Evolutionary conservation across 2,329 filamentous ascomycete genomes (phyloP).

Genomic region (Monilinia polystroma): DNA sequence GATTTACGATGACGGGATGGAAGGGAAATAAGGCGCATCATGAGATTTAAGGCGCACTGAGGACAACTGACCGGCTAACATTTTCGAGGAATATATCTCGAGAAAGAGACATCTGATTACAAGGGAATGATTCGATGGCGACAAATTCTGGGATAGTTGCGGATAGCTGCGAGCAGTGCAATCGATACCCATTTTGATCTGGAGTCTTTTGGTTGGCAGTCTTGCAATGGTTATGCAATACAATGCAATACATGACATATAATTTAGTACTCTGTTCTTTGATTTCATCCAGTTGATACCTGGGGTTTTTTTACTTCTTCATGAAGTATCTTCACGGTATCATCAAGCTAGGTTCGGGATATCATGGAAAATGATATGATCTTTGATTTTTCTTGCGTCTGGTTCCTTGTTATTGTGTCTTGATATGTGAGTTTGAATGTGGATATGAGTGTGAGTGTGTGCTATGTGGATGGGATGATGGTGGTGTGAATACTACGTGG

Average conservation of each 20-base stretch:
- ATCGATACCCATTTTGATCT: slow-evolving; percentile 17
- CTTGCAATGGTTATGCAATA: slow-evolving; percentile 9
- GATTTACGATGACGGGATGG: neutral
- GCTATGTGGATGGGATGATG: neutral
- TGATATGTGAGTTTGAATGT: neutral
- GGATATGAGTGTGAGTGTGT: too few species aligned
- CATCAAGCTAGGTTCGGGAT: neutral
- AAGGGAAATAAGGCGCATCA: neutral
- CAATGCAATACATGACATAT: neutral
- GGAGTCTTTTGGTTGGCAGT: slow-evolving; percentile 13
- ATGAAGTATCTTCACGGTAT: neutral
- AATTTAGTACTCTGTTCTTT: neutral
- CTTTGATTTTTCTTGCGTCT: neutral
- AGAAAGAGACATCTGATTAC: neutral
- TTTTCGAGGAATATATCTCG: neutral
- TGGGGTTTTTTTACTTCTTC: neutral
- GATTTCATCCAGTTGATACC: too few species aligned
- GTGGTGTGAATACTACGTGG: neutral
- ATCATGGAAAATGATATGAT: neutral
- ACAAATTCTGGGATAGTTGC: neutral
- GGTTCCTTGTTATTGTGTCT: neutral
- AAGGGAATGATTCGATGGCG: neutral
- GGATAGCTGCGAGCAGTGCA: neutral
- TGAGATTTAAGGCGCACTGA: neutral
- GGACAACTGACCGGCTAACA: neutral